Conservation (phyloP, 2,329 filamentous ascomycete species). For the Trichoderma sp. region DNA sequence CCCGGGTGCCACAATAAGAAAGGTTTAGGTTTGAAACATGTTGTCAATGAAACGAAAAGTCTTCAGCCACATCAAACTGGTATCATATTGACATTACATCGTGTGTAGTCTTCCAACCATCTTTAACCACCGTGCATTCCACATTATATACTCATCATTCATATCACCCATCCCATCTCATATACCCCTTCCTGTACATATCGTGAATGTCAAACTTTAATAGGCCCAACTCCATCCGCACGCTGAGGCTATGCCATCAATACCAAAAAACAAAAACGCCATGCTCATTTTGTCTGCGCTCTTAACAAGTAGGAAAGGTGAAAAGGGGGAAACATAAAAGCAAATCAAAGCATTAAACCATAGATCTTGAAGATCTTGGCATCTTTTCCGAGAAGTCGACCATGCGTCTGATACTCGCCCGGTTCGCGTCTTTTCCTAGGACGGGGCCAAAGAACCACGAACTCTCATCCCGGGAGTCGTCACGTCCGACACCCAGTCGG, state of each 20-base stretch:
- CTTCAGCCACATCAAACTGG: not conserved
- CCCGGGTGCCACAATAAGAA: not conserved
- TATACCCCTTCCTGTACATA: not conserved
- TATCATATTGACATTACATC: conserved; percentile 1
- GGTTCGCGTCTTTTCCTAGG: conserved; percentile 43
- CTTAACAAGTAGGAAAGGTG: not conserved
- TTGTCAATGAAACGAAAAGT: not conserved
- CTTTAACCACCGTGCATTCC: not conserved
- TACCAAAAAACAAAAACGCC: not conserved
- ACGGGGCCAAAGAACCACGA: conserved; percentile 53
- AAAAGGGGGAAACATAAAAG: not conserved
- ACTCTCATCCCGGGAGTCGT: conserved; percentile 48
- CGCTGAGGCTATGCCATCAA: not conserved
- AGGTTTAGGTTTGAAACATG: not conserved
- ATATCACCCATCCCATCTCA: not conserved
- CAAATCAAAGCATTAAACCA: conserved; percentile 28
- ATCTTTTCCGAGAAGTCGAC: conserved; percentile 48
- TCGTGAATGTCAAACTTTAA: not conserved
- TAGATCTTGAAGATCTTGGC: conserved; percentile 30
- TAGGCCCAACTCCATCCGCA: not conserved
- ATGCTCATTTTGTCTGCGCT: not conserved
- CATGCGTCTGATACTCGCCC: conserved; percentile 48
- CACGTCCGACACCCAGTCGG: conserved; percentile 60
- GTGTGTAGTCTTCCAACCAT: not conserved
- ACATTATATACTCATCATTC: conserved; percentile 11